Percentiles rank a stretch among this genome's conserved stretches.
Conservation (phyloP, 306 rosid genomes). For the Leucaena leucocephala region DNA sequence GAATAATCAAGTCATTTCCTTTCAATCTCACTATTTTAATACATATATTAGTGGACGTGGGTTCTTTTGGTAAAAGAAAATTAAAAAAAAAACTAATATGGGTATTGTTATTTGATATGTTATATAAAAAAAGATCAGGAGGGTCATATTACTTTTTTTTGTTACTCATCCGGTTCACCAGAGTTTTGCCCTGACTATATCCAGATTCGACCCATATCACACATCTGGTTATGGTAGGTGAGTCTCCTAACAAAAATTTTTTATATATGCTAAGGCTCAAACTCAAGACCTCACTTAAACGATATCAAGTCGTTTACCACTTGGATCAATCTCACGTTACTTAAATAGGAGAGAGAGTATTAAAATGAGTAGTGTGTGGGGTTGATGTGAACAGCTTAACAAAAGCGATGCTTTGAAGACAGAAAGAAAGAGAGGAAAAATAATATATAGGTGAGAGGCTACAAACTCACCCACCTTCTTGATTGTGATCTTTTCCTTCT, state of each 20-base stretch:
- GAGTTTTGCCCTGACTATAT: too few species aligned
- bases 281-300: too few species aligned
- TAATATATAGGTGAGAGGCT: conserved; percentile 12
- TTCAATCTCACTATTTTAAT: not conserved
- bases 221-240: too few species aligned
- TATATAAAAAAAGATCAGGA: too few species aligned
- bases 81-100: not conserved
- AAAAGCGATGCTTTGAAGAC: conserved; percentile 55
- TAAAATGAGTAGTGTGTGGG: not conserved
- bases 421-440: not conserved
- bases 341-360: not conserved
- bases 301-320: too few species aligned
- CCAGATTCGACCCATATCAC: too few species aligned
- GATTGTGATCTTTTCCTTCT: conserved; percentile 47
- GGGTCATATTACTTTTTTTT: too few species aligned
- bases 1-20: not conserved
- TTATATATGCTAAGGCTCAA: too few species aligned
- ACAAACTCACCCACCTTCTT: conserved; percentile 48
- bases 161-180: too few species aligned
- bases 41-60: not conserved
- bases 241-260: too few species aligned
- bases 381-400: conserved; percentile 48
- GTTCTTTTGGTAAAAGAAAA: too few species aligned
- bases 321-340: too few species aligned
- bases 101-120: not conserved